Percentiles rank a stretch among this genome's conserved stretches.
Conservation (phyloP, 441 rosid genomes). For the Dalechampia spathulata region DNA sequence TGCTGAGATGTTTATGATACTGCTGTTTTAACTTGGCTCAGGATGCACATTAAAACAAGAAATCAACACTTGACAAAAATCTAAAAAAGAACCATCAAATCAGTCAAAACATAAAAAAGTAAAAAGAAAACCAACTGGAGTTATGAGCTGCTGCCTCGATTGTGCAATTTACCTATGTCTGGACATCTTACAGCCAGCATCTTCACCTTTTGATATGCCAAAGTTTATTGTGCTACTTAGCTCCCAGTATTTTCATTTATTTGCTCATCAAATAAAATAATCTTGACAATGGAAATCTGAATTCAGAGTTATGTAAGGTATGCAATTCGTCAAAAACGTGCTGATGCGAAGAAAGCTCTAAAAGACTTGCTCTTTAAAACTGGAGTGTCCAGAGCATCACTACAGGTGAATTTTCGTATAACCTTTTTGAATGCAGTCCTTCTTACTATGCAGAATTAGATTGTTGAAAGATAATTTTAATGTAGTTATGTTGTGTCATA, state of each 20-base stretch:
- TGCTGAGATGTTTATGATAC: too few relatives aligned
- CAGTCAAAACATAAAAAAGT: too few relatives aligned
- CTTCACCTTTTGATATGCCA: too few relatives aligned
- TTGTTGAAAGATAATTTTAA: neutral
- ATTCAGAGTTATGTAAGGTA: constrained; percentile 35
- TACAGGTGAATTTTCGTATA: constrained; percentile 27
- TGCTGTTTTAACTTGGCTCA: too few relatives aligned
- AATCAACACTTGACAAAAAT: too few relatives aligned
- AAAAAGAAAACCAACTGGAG: too few relatives aligned
- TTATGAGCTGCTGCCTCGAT: too few relatives aligned
- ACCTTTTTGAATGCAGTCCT: neutral
- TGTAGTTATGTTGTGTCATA: constrained; percentile 1
- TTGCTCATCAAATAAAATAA: neutral
- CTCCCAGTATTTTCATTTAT: neutral
- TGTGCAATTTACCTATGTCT: too few relatives aligned
- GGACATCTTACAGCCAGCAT: too few relatives aligned
- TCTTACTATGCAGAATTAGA: neutral
- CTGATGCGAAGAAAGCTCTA: constrained; percentile 49
- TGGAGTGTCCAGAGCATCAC: constrained; percentile 30
- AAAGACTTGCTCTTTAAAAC: constrained; percentile 35
- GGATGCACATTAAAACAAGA: too few relatives aligned
- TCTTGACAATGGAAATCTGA: constrained; percentile 16
- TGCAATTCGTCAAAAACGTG: constrained; percentile 40
- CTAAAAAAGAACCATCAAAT: too few relatives aligned
- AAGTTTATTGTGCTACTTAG: too few relatives aligned